A percentile compares a stretch with the other conserved stretches of the same genome.
Conservation (phyloP, 2,329 filamentous ascomycete genomes). For the Sarocladiaceae sp. region DNA sequence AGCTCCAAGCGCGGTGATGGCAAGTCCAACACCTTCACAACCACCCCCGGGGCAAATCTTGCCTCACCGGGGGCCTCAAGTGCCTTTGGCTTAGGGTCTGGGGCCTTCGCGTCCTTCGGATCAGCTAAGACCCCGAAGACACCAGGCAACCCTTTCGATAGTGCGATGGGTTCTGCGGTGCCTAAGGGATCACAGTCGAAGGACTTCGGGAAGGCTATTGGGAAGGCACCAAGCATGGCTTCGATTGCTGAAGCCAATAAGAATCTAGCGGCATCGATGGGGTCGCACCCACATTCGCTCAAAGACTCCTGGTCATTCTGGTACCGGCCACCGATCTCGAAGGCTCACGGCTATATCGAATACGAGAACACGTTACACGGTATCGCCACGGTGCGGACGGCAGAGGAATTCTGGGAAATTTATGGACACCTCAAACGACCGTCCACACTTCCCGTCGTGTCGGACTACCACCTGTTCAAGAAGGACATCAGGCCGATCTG, state of each 20-base stretch:
- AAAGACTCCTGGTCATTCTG: constrained; percentile 93
- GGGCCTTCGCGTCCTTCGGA: constrained; percentile 88
- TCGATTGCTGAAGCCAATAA: constrained; percentile 42
- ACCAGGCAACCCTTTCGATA: constrained; percentile 74
- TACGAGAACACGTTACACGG: constrained; percentile 96
- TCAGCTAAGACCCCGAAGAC: constrained; percentile 85
- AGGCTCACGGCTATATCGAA: constrained; percentile 80
- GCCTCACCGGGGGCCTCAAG: constrained; percentile 80
- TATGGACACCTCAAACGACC: constrained; percentile 89
- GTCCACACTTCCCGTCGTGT: constrained; percentile 82
- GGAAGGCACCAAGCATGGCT: constrained; percentile 33
- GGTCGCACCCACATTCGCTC: constrained; percentile 45
- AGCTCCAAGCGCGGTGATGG: constrained; percentile 72
- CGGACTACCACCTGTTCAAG: constrained; percentile 97
- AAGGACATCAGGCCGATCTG: constrained; percentile 94
- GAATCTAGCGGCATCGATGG: constrained; percentile 26
- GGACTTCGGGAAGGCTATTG: constrained; percentile 25
- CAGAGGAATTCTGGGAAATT: constrained; percentile 86
- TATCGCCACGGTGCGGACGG: constrained; percentile 75
- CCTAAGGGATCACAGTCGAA: constrained; percentile 27
- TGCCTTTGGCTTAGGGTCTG: constrained; percentile 90
- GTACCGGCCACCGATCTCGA: constrained; percentile 94
- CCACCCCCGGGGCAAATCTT: constrained; percentile 59
- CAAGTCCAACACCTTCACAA: constrained; percentile 75
- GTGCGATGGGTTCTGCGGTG: constrained; percentile 50